A percentile compares a stretch with the other conserved stretches of the same genome.
These are phyloP conservation scores for Mrakia blollopis DNA, from an alignment of 768 basidiomycete genomes.

Conservation along the genomic window DNA sequence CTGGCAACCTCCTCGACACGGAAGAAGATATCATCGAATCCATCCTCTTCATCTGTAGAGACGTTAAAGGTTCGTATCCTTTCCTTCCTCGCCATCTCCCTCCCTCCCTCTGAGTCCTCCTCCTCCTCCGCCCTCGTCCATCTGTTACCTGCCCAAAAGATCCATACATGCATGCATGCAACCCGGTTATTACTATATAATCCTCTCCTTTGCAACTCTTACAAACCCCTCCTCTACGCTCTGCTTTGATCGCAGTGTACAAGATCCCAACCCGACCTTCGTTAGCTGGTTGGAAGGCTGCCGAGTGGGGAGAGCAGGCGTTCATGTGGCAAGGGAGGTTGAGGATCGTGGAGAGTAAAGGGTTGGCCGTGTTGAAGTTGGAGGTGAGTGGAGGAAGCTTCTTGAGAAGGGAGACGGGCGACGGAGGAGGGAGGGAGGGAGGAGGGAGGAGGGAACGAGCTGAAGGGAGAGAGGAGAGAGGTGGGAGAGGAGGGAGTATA, in stretches of 20 bases:
- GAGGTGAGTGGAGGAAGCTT: conserved; percentile 58
- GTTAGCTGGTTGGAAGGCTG: conserved; percentile 82
- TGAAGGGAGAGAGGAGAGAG: no score
- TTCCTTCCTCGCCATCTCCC: conserved; percentile 26
- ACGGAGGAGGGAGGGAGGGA: no score
- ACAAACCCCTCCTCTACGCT: not conserved
- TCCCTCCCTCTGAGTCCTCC: conserved; percentile 31
- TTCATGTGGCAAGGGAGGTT: conserved; percentile 91
- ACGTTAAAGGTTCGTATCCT: conserved; percentile 66
- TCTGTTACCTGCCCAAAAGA: no score
- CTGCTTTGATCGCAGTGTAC: conserved; percentile 57
- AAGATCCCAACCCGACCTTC: conserved; percentile 81
- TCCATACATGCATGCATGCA: no score
- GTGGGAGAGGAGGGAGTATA: no score
- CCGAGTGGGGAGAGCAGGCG: conserved; percentile 87
- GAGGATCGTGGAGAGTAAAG: conserved; percentile 72
- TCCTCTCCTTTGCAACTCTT: no score
- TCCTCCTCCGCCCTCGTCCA: conserved; percentile 34
- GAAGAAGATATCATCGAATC: conserved; percentile 77
- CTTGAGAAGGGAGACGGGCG: not conserved
- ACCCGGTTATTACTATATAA: no score
- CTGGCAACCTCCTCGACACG: conserved; percentile 21
- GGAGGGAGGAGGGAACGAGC: no score
- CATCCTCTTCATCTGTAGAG: conserved; percentile 80
- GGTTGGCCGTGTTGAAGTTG: conserved; percentile 64